These are phyloP conservation scores for Coemansia sp. DNA, from an alignment of 192 early-diverging fungal species.

Conservation along the genomic window DNA sequence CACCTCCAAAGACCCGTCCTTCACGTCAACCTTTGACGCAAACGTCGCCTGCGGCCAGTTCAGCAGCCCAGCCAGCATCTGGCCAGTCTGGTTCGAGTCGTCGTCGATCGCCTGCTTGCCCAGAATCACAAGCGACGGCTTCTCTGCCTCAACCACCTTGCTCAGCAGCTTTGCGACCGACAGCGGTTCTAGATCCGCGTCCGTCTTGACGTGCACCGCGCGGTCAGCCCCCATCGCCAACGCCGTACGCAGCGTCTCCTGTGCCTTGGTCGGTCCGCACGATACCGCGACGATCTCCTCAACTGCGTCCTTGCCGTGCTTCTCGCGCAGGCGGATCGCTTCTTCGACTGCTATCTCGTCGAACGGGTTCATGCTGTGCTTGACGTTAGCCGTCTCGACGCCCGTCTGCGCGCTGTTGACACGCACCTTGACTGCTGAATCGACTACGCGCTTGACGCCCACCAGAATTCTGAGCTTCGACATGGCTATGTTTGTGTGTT, in stretches of 20 bases:
- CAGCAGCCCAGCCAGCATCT: conserved; percentile 97
- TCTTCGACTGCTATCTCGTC: conserved; percentile 99
- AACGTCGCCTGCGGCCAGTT: conserved; percentile 96
- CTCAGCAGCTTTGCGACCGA: conserved; percentile 92
- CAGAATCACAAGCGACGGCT: conserved; percentile 90
- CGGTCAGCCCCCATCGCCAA: conserved; percentile 97
- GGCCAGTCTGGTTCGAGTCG: conserved; percentile 94
- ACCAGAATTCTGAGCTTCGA: conserved; percentile 79
- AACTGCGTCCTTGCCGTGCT: conserved; percentile 59
- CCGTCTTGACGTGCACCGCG: conserved; percentile 88
- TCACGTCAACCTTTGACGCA: conserved; percentile 92
- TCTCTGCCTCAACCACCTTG: conserved; percentile 84
- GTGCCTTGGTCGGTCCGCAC: conserved; percentile 83
- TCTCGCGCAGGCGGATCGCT: conserved; percentile 91
- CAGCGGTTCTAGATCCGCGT: conserved; percentile 79
- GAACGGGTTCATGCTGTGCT: conserved; percentile 99
- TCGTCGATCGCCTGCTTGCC: conserved; percentile 99
- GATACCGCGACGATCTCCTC: conserved; percentile 86
- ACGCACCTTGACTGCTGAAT: conserved; percentile 98
- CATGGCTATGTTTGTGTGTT: conserved; percentile 2
- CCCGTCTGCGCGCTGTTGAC: conserved; percentile 82
- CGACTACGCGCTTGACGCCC: conserved; percentile 94
- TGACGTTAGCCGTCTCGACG: conserved; percentile 90
- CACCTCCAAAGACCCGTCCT: conserved; percentile 69
- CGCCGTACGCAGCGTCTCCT: conserved; percentile 92